Percentiles rank a stretch among this genome's conserved stretches.
These are phyloP conservation scores for Carex sylvatica DNA, from an alignment of 202 grass and related monocot genomes.

Conservation along the genomic window DNA sequence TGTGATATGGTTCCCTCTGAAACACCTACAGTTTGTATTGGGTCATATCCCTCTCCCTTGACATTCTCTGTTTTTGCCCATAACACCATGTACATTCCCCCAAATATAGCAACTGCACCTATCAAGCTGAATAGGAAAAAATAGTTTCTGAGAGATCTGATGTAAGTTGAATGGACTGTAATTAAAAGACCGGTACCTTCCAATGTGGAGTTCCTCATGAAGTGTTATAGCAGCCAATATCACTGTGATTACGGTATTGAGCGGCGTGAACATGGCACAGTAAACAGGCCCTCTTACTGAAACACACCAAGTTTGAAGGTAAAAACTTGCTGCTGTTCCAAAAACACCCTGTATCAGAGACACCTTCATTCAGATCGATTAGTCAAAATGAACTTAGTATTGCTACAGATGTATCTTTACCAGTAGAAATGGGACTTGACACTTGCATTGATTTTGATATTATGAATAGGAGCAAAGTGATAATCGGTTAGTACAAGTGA, in stretches of 20 bases:
- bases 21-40: no score
- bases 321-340: not conserved
- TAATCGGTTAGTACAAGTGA: not conserved
- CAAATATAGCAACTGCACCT: no score
- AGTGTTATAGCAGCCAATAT: slow-evolving; percentile 9
- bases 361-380: not conserved
- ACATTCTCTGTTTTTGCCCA: no score
- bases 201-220: not conserved
- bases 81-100: no score
- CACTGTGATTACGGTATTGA: slow-evolving; percentile 43
- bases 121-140: no score
- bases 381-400: not conserved
- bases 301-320: not conserved
- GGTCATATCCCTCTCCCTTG: no score
- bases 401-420: not conserved
- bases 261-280: slow-evolving; percentile 36
- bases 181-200: not conserved
- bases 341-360: not conserved
- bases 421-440: not conserved
- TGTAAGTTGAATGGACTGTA: no score
- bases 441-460: not conserved
- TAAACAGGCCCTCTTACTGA: not conserved
- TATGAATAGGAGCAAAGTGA: not conserved
- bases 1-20: no score
- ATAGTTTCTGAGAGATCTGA: no score